Base-by-base conservation (phyloP, 257 asterid species). In the Plantago ovata region DNA sequence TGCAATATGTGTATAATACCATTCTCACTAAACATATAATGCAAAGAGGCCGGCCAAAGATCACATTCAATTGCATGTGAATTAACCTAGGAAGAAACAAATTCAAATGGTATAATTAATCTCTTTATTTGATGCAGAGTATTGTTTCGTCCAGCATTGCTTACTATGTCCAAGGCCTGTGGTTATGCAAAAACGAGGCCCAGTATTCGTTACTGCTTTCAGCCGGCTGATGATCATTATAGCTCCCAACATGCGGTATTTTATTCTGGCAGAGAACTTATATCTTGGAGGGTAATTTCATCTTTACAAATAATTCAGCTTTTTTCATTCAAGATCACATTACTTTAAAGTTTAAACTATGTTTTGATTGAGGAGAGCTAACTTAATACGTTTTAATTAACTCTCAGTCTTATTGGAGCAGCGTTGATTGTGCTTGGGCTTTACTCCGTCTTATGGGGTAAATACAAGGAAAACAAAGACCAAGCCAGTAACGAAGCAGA, bases 211-310 rank as follows among this genome's bases (percentile, higher is more conserved):
- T 0, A 90, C 98, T 1, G 94, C 98, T 38, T 90, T 90, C 62
- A 90, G 95, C 58, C 95, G 95, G 3, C 60, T 90, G 72, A 90
- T 90, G 96, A 90, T 87, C 92, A 84, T 90, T 65, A 78, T 90
- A 22, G 95, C 87, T 1, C 92, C 98, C 10, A 73, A 84, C 53
- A 77, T 87, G 94, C 95, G 98, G 2, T 90, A 87, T 28, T 84
- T 87, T 70, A 87, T 90, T 40, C 64, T 90, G 52, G 83, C 89
- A 1, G 98, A 87, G 49, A 84, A 90, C 50, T 79, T 87, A 13
- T 90, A 81, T 32, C 42, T 81, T 45, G 96, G 98, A 84, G 96
- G 94, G 98, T 90, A 78, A 73, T 49, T 20, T 21, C 1, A 10
- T 11, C 16, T 6, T 2, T 11, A 56, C 20, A 7, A 38, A 33